Percentiles rank a stretch among this genome's conserved stretches.
Evolutionary conservation across 83 land plant species (phyloP).

Genomic region (Picea abies): DNA sequence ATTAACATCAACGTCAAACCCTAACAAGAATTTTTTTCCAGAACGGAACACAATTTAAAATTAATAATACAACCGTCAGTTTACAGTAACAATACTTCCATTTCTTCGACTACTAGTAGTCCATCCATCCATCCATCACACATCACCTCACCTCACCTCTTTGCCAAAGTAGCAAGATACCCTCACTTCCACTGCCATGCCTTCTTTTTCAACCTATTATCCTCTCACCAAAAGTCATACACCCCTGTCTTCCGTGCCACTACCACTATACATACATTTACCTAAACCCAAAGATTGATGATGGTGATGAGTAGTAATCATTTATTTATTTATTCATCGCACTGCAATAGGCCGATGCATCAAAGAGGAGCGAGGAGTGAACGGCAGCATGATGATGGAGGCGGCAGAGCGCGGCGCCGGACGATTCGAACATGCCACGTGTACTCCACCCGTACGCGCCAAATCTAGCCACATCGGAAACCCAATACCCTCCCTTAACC

Average conservation of each 20-base stretch:
- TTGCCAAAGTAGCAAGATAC: neutral
- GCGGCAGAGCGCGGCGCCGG: neutral
- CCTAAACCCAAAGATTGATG: no score
- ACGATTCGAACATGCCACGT: neutral
- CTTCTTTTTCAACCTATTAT: no score
- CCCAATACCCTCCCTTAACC: neutral
- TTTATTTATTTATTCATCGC: no score
- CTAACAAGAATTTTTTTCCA: neutral
- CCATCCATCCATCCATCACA: neutral
- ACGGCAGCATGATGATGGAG: neutral
- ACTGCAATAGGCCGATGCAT: no score
- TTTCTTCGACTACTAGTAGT: neutral
- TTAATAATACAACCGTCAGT: no score
- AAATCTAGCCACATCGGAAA: conserved; percentile 13
- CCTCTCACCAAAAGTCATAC: neutral
- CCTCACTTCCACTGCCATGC: neutral
- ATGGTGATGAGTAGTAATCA: no score
- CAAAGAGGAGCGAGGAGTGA: no score
- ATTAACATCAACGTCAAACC: conserved; percentile 10
- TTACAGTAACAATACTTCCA: neutral
- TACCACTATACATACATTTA: neutral
- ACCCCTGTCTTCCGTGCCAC: neutral
- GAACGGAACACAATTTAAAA: neutral
- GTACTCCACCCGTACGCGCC: conserved; percentile 2
- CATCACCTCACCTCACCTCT: neutral